phyloP scores from a whole-genome alignment of 352 stramenopile genomes.

The Aphanomyces astaci region DNA sequence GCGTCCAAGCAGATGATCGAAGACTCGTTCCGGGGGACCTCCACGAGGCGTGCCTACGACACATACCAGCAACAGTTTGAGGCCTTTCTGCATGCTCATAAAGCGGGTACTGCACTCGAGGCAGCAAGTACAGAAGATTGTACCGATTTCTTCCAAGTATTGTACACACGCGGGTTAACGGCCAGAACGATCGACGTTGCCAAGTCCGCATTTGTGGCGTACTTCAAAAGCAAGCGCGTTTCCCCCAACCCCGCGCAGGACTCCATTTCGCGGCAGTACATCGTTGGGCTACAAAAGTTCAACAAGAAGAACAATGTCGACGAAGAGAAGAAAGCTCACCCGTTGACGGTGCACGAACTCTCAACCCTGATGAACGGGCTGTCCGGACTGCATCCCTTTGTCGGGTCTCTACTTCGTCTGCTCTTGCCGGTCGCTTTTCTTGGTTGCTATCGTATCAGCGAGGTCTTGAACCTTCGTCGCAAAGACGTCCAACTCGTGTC shows the following conservation, averaged over 20 bases:
- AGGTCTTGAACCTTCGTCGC: neutral
- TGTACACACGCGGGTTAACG: conserved; percentile 1
- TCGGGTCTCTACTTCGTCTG: neutral
- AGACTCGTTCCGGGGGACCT: conserved; percentile 3
- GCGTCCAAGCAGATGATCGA: conserved; percentile 12
- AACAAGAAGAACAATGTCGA: neutral
- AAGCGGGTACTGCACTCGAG: neutral
- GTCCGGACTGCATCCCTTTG: neutral
- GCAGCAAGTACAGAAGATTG: neutral
- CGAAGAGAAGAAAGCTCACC: neutral
- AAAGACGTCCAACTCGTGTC: neutral
- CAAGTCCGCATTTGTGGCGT: neutral
- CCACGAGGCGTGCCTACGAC: neutral
- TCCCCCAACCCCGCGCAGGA: neutral
- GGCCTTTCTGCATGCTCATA: neutral
- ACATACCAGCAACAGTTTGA: neutral
- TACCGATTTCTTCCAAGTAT: conserved; percentile 13
- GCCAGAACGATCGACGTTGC: neutral
- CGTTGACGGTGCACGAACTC: neutral
- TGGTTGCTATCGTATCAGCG: conserved; percentile 1
- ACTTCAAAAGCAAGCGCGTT: neutral
- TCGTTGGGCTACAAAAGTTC: neutral
- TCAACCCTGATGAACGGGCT: neutral
- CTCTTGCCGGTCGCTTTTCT: neutral
- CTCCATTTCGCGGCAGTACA: neutral